A percentile compares a stretch with the other conserved stretches of the same genome.
These are phyloP conservation scores for Quercus tomentella DNA, from an alignment of 331 rosid genomes.

Conservation along the genomic window DNA sequence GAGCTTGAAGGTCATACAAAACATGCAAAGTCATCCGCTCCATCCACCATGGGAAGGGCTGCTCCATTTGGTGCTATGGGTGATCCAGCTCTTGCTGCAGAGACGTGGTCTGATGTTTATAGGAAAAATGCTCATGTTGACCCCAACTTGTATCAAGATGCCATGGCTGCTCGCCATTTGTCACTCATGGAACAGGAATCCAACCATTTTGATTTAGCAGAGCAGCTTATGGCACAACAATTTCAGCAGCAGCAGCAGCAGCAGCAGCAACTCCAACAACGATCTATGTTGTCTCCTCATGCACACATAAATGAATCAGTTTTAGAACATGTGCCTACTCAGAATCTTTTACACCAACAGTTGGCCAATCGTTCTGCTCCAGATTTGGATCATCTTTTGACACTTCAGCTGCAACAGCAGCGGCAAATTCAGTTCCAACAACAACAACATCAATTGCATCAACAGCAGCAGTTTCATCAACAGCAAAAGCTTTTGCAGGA, in stretches of 20 bases:
- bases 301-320: conserved; percentile 37
- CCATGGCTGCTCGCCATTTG: conserved; percentile 22
- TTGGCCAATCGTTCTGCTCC: conserved; percentile 39
- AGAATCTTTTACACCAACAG: conserved; percentile 42
- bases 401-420: conserved; percentile 42
- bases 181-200: conserved; percentile 41
- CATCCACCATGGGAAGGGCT: conserved; percentile 35
- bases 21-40: conserved; percentile 26
- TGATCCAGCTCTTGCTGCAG: conserved; percentile 34
- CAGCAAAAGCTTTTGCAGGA: conserved; percentile 54
- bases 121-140: conserved; percentile 35
- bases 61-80: conserved; percentile 32
- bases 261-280: conserved; percentile 33
- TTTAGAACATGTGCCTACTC: conserved; percentile 42
- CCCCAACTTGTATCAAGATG: conserved; percentile 34
- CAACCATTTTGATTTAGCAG: conserved; percentile 44
- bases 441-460: conserved; percentile 40
- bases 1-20: conserved; percentile 45
- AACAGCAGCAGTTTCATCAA: conserved; percentile 42
- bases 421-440: conserved; percentile 50
- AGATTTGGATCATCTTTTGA: conserved; percentile 38
- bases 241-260: conserved; percentile 41
- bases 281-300: conserved; percentile 31
- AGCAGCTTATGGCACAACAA: conserved; percentile 44
- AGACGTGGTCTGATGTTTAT: conserved; percentile 40